Conservation (phyloP, 1,284 basidiomycete genomes). For the Cystobasidium slooffiae region DNA sequence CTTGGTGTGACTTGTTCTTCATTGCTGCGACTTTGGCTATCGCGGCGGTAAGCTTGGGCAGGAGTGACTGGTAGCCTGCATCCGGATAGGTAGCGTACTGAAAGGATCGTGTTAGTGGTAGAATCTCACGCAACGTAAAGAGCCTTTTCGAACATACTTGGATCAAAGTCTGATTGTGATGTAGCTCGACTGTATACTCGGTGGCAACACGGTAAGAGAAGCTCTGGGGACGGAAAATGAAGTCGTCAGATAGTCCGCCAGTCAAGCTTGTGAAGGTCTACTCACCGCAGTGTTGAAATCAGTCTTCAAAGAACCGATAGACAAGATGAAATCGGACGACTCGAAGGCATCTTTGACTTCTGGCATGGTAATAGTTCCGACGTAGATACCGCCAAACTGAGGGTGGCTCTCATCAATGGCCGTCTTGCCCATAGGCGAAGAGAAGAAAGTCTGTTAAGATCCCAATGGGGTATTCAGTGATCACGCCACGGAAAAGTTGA, state of each 20-base stretch:
- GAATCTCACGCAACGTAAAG: no score
- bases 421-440: conserved; percentile 87
- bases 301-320: conserved; percentile 70
- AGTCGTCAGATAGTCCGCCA: neutral
- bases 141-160: conserved; percentile 46
- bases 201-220: conserved; percentile 48
- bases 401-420: conserved; percentile 75
- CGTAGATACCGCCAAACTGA: conserved; percentile 84
- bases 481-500: neutral
- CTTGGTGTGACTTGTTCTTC: conserved; percentile 55
- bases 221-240: conserved; percentile 1
- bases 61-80: conserved; percentile 59
- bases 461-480: neutral
- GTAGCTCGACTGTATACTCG: conserved; percentile 66
- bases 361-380: conserved; percentile 75
- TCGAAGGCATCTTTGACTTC: conserved; percentile 77
- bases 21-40: conserved; percentile 59
- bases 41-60: conserved; percentile 62
- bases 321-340: conserved; percentile 78
- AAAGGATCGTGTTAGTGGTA: neutral
- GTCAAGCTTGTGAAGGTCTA: neutral
- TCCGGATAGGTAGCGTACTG: conserved; percentile 60
- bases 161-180: conserved; percentile 76
- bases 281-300: conserved; percentile 83
- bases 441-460: conserved; percentile 40